Percentiles rank a stretch among this genome's conserved stretches.
phyloP scores from a whole-genome alignment of 2,329 filamentous ascomycete species.

The Calonectria naviculata region DNA sequence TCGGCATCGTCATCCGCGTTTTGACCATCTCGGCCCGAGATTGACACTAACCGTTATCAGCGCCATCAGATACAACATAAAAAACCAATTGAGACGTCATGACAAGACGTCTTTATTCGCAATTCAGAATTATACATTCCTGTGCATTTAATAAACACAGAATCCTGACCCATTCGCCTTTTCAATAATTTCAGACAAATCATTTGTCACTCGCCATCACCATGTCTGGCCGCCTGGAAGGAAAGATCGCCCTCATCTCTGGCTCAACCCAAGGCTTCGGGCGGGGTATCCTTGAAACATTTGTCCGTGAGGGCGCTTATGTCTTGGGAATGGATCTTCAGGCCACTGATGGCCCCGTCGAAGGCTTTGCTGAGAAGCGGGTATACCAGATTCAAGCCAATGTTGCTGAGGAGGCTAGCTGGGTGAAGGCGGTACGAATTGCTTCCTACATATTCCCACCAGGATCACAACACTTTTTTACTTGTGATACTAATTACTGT shows the following conservation, averaged over 20 bases:
- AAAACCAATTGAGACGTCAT: background rate
- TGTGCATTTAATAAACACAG: background rate
- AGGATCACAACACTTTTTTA: too few species aligned
- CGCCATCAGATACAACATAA: background rate
- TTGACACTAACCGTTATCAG: background rate
- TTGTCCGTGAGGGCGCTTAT: constrained; percentile 21
- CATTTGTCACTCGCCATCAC: background rate
- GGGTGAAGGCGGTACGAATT: constrained; percentile 25
- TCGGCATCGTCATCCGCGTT: background rate
- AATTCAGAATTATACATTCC: background rate
- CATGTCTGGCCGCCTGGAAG: constrained; percentile 27
- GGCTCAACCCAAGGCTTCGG: constrained; percentile 26
- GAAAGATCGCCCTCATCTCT: constrained; percentile 23
- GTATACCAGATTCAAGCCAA: constrained; percentile 34
- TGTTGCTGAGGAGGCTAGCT: constrained; percentile 30
- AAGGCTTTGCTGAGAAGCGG: constrained; percentile 26
- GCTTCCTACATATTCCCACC: too few species aligned
- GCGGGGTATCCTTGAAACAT: constrained; percentile 23
- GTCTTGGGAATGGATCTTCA: constrained; percentile 22
- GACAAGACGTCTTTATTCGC: background rate
- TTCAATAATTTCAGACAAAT: background rate
- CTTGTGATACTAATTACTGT: background rate
- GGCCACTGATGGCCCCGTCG: constrained; percentile 21
- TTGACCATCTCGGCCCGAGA: background rate
- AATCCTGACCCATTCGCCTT: too few species aligned